Base-by-base conservation (phyloP, 2,329 filamentous ascomycete species). In the Arachnopeziza araneosa region DNA sequence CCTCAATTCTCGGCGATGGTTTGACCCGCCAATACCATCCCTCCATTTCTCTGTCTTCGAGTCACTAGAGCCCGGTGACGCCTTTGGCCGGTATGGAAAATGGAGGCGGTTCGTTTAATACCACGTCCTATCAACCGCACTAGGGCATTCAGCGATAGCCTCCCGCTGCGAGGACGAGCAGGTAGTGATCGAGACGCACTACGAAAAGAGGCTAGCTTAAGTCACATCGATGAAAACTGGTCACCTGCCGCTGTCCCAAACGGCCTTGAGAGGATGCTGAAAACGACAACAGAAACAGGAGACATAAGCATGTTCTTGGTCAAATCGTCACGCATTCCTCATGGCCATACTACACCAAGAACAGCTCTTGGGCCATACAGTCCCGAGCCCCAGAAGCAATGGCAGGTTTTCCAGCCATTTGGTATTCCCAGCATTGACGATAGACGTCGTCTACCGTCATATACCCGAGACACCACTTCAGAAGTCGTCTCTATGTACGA, bases 221-320 rank as follows among this genome's bases (percentile, higher is more conserved):
- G 58, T 78, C 78, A 58, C 68, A 10, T 30, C 5, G 56, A 61
- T 30, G 67, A 70, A 53, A 66, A 65, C 73, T 30, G 69, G 70
- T 26, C 72, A 80, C 55, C 74, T 80, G 17, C 75, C 73, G 52
- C 80, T 76, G 44, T 70, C 1, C 81, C 83, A 0, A 82, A 79
- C 5, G 81, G 81, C 1, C 73, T 86, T n/a, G 80, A 85, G 65
- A 81, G 83, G 70, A 86, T 87, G 84, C 75, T 87, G 60, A 87
- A 83, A 73, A 87, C 81, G 2, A 86, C 82, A 1, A 87, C 84
- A 0, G 85, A 87, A 68, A 85, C 83, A 9, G 84, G 84, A n/a
- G 83, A 87, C 65, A 84, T 85, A 64, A 83, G 83, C 4, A 73
- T 82, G 55, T 86, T 86, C 70, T 83, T 81, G 56, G 83, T 84